Percentiles rank a stretch among this genome's conserved stretches.
phyloP scores from a whole-genome alignment of 2,329 filamentous ascomycete genomes.

The Fusarium equiseti region DNA sequence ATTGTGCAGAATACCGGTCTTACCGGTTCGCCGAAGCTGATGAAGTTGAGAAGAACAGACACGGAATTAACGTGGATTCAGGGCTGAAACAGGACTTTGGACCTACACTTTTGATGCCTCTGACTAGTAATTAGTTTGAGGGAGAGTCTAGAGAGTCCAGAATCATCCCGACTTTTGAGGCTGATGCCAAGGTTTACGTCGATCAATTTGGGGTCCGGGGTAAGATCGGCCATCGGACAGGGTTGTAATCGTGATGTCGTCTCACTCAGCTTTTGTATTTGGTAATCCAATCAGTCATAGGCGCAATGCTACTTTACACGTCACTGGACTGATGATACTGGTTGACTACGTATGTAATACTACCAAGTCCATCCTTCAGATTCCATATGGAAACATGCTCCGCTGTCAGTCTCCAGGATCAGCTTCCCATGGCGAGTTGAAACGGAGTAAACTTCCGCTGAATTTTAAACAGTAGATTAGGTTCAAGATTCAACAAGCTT shows the following conservation, averaged over 20 bases:
- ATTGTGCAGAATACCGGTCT: constrained; percentile 29
- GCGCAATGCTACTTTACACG: neutral
- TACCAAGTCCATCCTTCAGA: neutral
- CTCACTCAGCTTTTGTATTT: constrained; percentile 17
- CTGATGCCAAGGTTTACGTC: neutral
- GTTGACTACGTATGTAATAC: constrained; percentile 2
- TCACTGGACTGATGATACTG: neutral
- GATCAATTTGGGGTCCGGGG: constrained; percentile 1
- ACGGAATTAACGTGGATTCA: constrained; percentile 31
- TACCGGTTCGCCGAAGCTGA: constrained; percentile 30
- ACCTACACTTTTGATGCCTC: constrained; percentile 23
- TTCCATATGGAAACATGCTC: neutral
- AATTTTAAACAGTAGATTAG: neutral
- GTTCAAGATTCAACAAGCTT: neutral
- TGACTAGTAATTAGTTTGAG: no score
- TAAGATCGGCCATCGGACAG: neutral
- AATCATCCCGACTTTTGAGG: neutral
- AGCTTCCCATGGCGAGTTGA: neutral
- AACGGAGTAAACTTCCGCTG: neutral
- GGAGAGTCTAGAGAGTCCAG: neutral
- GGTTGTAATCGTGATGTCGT: neutral
- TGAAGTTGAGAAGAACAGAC: constrained; percentile 3
- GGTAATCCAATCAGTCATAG: neutral
- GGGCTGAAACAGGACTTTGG: constrained; percentile 37
- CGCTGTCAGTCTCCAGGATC: neutral